A percentile compares a stretch with the other conserved stretches of the same genome.
phyloP scores from a whole-genome alignment of 371 early-diverging fungal species.

The Mortierella sp. region DNA sequence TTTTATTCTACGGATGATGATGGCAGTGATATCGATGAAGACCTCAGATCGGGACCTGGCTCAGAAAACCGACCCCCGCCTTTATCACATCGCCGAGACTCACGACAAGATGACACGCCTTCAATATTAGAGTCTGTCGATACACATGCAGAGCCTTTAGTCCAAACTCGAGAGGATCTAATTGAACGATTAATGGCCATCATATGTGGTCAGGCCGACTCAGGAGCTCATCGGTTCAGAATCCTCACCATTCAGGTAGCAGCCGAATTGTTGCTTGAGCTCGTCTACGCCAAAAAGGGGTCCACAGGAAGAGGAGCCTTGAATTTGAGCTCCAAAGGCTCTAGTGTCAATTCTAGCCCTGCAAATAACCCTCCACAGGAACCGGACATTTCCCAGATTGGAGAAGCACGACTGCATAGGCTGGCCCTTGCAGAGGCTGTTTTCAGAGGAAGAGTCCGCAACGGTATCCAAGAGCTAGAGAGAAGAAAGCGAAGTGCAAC shows the following conservation, averaged over 20 bases:
- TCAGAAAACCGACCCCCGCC: constrained; percentile 19
- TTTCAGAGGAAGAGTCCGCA: constrained; percentile 36
- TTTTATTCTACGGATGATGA: constrained; percentile 36
- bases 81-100: constrained; percentile 28
- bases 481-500: constrained; percentile 13
- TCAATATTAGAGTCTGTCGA: constrained; percentile 15
- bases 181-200: constrained; percentile 46
- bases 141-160: constrained; percentile 13
- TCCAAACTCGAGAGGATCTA: constrained; percentile 38
- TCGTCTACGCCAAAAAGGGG: constrained; percentile 37
- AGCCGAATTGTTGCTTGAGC: constrained; percentile 39
- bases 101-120: background rate
- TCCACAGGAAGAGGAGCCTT: constrained; percentile 1
- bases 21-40: background rate
- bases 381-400: too few relatives aligned
- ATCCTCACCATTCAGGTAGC: constrained; percentile 48
- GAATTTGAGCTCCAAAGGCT: background rate
- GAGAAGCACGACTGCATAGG: constrained; percentile 34
- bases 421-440: constrained; percentile 44
- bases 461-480: constrained; percentile 30
- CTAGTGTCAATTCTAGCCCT: constrained; percentile 18
- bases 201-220: constrained; percentile 37
- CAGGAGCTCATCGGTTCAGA: constrained; percentile 48
- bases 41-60: background rate
- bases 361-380: too few relatives aligned